These are phyloP conservation scores for Phallus indusiatus DNA, from an alignment of 768 basidiomycete species.

Conservation along the genomic window DNA sequence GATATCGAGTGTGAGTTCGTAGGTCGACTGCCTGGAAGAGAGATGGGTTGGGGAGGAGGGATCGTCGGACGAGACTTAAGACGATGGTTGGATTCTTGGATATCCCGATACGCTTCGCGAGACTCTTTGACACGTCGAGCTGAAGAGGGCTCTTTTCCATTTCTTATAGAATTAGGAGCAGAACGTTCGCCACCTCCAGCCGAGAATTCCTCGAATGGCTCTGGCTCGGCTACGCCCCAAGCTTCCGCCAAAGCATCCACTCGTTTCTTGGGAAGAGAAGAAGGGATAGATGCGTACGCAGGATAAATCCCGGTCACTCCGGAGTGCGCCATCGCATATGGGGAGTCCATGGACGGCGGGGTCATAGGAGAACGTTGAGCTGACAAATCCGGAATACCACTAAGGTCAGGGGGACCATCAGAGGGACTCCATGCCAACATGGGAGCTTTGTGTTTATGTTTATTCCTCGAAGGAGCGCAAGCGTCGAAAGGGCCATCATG, in stretches of 20 bases:
- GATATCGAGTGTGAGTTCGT: slow-evolving; percentile 11
- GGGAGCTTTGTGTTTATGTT: slow-evolving; percentile 67
- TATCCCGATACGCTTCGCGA: slow-evolving; percentile 40
- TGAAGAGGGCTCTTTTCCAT: slow-evolving; percentile 42
- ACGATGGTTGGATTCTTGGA: slow-evolving; percentile 23
- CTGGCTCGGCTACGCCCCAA: slow-evolving; percentile 89
- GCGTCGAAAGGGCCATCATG: slow-evolving; percentile 91
- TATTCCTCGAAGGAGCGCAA: slow-evolving; percentile 84
- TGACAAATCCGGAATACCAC: slow-evolving; percentile 32
- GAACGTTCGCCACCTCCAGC: slow-evolving; percentile 67
- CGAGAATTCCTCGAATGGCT: slow-evolving; percentile 84
- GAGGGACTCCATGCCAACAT: slow-evolving; percentile 64
- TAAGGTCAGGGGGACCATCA: slow-evolving; percentile 19
- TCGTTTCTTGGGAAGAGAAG: slow-evolving; percentile 57
- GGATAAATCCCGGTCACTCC: background rate
- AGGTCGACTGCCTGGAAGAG: slow-evolving; percentile 43
- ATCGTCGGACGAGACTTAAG: slow-evolving; percentile 34
- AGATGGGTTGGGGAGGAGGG: slow-evolving; percentile 80
- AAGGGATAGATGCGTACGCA: background rate
- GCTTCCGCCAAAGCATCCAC: slow-evolving; percentile 86
- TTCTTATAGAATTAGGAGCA: slow-evolving; percentile 53
- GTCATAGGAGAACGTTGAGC: slow-evolving; percentile 19
- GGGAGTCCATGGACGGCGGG: slow-evolving; percentile 18
- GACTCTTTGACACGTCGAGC: slow-evolving; percentile 36
- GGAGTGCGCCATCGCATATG: slow-evolving; percentile 42